Evolutionary conservation across 257 asterid species (phyloP).

Genomic region (Voacanga thouarsii): DNA sequence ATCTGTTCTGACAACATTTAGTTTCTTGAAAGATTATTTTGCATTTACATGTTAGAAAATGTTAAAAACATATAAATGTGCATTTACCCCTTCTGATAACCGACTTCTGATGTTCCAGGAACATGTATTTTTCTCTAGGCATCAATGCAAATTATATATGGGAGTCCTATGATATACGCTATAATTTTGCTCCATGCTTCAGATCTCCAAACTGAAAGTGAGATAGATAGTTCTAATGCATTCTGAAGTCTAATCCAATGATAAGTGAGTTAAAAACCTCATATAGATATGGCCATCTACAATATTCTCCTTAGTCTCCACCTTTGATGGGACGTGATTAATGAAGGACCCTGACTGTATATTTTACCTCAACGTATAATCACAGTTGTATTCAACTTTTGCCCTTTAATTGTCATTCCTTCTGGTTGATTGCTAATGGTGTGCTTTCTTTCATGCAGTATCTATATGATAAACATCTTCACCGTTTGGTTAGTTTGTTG

Average conservation of each 20-base stretch:
- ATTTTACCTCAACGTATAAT: background rate
- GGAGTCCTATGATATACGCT: background rate
- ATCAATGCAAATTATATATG: background rate
- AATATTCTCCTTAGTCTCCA: background rate
- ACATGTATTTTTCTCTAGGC: background rate
- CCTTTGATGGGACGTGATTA: background rate
- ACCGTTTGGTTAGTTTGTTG: background rate
- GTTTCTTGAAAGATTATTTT: background rate
- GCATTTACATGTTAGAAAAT: background rate
- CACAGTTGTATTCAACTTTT: background rate
- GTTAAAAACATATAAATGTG: background rate
- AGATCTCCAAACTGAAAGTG: background rate
- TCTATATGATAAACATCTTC: background rate
- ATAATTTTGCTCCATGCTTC: background rate
- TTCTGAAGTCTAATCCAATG: background rate
- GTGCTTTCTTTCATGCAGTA: no score
- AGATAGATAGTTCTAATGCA: background rate
- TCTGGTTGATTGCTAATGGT: background rate
- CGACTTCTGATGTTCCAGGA: background rate
- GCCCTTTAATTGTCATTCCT: background rate
- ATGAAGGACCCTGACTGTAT: background rate
- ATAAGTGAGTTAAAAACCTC: background rate
- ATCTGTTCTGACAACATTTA: background rate
- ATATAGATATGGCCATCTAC: background rate
- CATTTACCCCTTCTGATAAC: background rate